Conservation (phyloP, 768 basidiomycete species). For the Psilocybe sp. region DNA sequence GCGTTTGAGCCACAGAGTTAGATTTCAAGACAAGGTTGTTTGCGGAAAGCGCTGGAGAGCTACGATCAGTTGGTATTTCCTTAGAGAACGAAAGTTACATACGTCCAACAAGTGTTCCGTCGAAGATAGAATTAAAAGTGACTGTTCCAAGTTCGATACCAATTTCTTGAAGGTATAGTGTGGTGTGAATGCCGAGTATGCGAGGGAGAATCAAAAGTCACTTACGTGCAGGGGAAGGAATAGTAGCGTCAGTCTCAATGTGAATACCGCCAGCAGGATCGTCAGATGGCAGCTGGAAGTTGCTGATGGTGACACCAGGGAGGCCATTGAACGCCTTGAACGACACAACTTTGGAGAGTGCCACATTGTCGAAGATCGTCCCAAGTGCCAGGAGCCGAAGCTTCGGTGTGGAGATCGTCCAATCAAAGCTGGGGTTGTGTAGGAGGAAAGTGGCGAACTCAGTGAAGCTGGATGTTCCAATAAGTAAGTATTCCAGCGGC, state of each 20-base stretch:
- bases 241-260: slow-evolving; percentile 63
- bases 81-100: slow-evolving; percentile 22
- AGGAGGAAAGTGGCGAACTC: slow-evolving; percentile 63
- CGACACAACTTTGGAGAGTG: slow-evolving; percentile 54
- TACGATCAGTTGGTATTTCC: neutral
- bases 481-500: neutral
- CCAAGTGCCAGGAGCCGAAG: slow-evolving; percentile 65
- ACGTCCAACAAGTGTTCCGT: slow-evolving; percentile 59
- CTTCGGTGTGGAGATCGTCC: slow-evolving; percentile 67
- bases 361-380: slow-evolving; percentile 65
- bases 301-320: slow-evolving; percentile 67
- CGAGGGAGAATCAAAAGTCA: slow-evolving; percentile 13
- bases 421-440: slow-evolving; percentile 62
- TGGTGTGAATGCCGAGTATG: slow-evolving; percentile 11
- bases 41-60: slow-evolving; percentile 46
- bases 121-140: slow-evolving; percentile 60
- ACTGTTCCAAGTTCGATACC: slow-evolving; percentile 69
- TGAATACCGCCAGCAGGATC: slow-evolving; percentile 68
- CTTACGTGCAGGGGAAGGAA: slow-evolving; percentile 66
- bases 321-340: slow-evolving; percentile 73
- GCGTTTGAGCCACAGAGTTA: slow-evolving; percentile 41
- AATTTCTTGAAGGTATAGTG: slow-evolving; percentile 39
- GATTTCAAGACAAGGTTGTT: slow-evolving; percentile 49
- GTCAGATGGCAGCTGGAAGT: slow-evolving; percentile 69
- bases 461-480: slow-evolving; percentile 43